A percentile compares a stretch with the other conserved stretches of the same genome.
Evolutionary conservation across 1,284 basidiomycete species (phyloP).

Genomic region (Hemileia vastatrix): DNA sequence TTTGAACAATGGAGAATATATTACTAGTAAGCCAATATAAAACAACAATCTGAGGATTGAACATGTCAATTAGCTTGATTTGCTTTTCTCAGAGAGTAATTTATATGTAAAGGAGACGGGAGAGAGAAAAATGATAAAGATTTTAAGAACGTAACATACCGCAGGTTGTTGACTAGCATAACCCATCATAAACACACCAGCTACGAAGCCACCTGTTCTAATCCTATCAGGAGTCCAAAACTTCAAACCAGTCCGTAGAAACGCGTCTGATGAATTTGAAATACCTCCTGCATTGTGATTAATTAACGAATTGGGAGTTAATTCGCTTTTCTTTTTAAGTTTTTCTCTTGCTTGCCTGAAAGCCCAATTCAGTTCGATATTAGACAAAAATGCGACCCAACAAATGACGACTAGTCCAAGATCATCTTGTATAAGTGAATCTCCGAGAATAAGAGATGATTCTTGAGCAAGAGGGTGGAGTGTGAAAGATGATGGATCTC

Average conservation of each 20-base stretch:
- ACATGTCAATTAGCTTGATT: constrained; percentile 1
- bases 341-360: neutral
- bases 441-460: constrained; percentile 9
- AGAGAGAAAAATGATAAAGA: neutral
- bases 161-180: constrained; percentile 18
- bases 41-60: constrained; percentile 55
- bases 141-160: neutral
- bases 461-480: neutral
- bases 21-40: constrained; percentile 78
- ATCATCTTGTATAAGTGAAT: constrained; percentile 4
- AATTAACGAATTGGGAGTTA: too few species aligned
- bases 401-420: constrained; percentile 5
- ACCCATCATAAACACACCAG: constrained; percentile 19
- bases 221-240: constrained; percentile 20
- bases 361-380: constrained; percentile 17
- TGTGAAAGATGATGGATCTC: neutral
- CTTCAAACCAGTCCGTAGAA: neutral
- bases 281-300: too few species aligned
- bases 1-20: constrained; percentile 65
- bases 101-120: neutral
- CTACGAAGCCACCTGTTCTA: constrained; percentile 8
- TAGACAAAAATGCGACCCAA: constrained; percentile 18
- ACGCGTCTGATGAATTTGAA: too few species aligned
- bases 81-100: neutral
- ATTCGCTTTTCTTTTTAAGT: neutral